Conservation (phyloP, 164 flowering plant genomes). For the Hamamelis virginiana region DNA sequence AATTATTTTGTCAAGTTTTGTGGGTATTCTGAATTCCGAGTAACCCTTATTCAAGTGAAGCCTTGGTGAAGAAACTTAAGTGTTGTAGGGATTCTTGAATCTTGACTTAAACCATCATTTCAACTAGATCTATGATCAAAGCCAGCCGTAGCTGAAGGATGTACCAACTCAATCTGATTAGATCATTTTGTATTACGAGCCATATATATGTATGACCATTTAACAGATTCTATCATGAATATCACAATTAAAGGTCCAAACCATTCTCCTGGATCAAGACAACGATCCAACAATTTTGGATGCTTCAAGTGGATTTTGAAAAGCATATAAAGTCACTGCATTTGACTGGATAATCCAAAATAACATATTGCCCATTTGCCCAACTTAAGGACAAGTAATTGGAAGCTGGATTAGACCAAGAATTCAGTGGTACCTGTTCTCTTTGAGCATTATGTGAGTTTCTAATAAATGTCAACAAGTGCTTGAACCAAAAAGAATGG, state of each 20-base stretch:
- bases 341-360: no score
- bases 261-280: not conserved
- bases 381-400: not conserved
- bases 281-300: not conserved
- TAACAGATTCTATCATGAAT: not conserved
- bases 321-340: no score
- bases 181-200: not conserved
- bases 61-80: no score
- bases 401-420: not conserved
- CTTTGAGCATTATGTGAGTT: no score
- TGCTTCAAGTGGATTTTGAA: not conserved
- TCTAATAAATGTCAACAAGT: no score
- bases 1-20: not conserved
- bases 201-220: not conserved
- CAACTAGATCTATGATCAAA: not conserved
- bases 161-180: not conserved
- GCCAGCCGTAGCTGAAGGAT: not conserved
- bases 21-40: not conserved
- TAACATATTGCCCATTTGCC: not conserved
- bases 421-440: no score
- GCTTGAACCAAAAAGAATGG: no score
- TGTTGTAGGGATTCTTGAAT: no score
- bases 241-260: not conserved
- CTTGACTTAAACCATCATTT: no score
- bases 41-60: not conserved